A percentile compares a stretch with the other conserved stretches of the same genome.
These are phyloP conservation scores for Aspergillus conjunctus DNA, from an alignment of 495 filamentous ascomycete genomes.

Conservation along the genomic window DNA sequence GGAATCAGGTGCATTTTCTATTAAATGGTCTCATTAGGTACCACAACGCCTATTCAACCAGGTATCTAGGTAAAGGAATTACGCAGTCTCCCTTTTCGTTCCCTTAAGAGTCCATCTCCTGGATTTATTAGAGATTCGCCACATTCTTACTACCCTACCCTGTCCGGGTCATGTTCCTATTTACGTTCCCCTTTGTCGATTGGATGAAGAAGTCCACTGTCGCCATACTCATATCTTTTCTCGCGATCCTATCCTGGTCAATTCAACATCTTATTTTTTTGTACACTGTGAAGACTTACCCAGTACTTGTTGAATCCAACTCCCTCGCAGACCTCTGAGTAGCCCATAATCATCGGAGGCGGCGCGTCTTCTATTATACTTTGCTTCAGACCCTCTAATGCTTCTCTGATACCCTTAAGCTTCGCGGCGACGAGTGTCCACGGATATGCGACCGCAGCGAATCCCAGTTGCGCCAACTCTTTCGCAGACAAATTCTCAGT, in stretches of 20 bases:
- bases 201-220: slow-evolving; percentile 17
- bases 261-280: background rate
- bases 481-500: slow-evolving; percentile 44
- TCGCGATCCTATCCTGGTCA: slow-evolving; percentile 24
- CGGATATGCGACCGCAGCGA: slow-evolving; percentile 43
- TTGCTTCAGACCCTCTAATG: slow-evolving; percentile 41
- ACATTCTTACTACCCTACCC: too few relatives aligned
- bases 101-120: too few relatives aligned
- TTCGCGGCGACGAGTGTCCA: slow-evolving; percentile 47
- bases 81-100: background rate
- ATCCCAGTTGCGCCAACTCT: slow-evolving; percentile 41
- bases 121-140: too few relatives aligned
- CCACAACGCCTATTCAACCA: too few relatives aligned
- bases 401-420: slow-evolving; percentile 41
- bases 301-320: slow-evolving; percentile 47
- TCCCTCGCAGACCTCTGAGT: slow-evolving; percentile 41
- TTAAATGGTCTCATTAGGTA: too few relatives aligned
- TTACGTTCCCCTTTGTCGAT: background rate
- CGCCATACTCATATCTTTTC: slow-evolving; percentile 28
- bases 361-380: slow-evolving; percentile 33
- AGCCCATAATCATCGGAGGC: slow-evolving; percentile 39
- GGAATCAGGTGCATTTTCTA: too few relatives aligned
- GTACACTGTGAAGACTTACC: slow-evolving; percentile 28
- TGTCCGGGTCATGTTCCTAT: background rate
- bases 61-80: background rate